Evolutionary conservation across 495 filamentous ascomycete species (phyloP), one percentile per base, ranked within the genome.

Genomic region (Penicillium silybi): DNA sequence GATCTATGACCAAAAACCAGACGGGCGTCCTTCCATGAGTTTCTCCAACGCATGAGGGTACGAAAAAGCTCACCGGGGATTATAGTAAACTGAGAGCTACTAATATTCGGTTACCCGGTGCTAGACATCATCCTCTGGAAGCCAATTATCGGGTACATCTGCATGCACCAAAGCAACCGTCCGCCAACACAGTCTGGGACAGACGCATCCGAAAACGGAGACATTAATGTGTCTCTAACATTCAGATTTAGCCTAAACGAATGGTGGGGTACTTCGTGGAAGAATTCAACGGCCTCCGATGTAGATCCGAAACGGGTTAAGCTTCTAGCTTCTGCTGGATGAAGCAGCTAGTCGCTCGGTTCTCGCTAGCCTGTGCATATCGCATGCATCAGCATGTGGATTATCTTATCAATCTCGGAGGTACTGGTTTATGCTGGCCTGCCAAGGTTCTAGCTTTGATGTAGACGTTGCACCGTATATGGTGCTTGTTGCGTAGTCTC

Each of bases 391-490:
- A 38, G 46, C 45, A 42, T 41, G n/a, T 29, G 38, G 20, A 3
- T 8, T 46, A 51, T 53, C 50, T 54, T 58, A 54, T 58, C 51
- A 58, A 54, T 54, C 56, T 58, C 35, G 9, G 38, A 46, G 29
- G 7, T 27, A 1, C 8, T 3, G 22, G n/a, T 15, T 41, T 25
- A 27, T 11, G 29, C 29, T 4, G 8, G 29, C 29, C 26, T 11
- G 29, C 8, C 2, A 32, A 10, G 4, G 3, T 3, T 32, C 9
- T 10, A 15, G 1, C n/a, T 32, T 23, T 23, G 22, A 23, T 23
- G 22, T 23, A 23, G 10, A 32, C 3, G 9, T 32, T 10, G 11
- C 29, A 13, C 29, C 9, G 13, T 32, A 32, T 13, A 32, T 3
- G 11, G 4, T 32, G 10, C 2, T 11, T 13, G 10, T 13, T 2